These are phyloP conservation scores for Coemansia sp. DNA, from an alignment of 192 early-diverging fungal species.

Conservation along the genomic window DNA sequence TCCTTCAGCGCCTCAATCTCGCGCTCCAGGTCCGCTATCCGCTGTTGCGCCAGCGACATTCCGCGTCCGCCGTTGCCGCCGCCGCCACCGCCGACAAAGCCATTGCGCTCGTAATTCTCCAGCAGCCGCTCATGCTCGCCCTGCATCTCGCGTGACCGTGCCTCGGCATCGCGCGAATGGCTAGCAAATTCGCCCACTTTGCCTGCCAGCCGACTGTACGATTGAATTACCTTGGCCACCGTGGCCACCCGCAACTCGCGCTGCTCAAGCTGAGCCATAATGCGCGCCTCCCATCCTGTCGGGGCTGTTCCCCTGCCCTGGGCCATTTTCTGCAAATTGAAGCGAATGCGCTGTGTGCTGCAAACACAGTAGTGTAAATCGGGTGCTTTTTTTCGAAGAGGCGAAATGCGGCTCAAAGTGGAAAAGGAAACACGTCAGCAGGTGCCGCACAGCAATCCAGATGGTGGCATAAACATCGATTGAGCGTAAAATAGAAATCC, in stretches of 20 bases:
- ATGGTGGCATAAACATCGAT: background rate
- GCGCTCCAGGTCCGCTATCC: conserved; percentile 68
- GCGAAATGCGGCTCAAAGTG: no score
- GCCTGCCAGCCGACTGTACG: conserved; percentile 37
- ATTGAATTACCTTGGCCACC: conserved; percentile 45
- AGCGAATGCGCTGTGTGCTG: background rate
- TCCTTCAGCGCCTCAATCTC: conserved; percentile 73
- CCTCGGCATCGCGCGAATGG: conserved; percentile 40
- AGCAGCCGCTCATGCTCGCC: conserved; percentile 46
- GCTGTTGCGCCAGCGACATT: conserved; percentile 55
- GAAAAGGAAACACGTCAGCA: background rate
- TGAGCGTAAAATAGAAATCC: background rate
- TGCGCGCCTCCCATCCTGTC: conserved; percentile 39
- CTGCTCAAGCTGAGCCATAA: conserved; percentile 43
- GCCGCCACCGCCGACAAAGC: conserved; percentile 5
- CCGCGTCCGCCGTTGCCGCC: conserved; percentile 13
- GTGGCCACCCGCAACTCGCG: conserved; percentile 46
- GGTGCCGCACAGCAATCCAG: no score
- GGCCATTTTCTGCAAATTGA: conserved; percentile 5
- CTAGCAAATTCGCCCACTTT: conserved; percentile 45
- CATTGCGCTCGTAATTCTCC: conserved; percentile 27
- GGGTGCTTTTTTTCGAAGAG: no score
- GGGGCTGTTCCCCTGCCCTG: conserved; percentile 9
- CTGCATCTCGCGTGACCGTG: conserved; percentile 40
- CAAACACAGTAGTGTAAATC: background rate